Base-by-base conservation (phyloP, 352 stramenopile species). In the Phytopythium sindhum region DNA sequence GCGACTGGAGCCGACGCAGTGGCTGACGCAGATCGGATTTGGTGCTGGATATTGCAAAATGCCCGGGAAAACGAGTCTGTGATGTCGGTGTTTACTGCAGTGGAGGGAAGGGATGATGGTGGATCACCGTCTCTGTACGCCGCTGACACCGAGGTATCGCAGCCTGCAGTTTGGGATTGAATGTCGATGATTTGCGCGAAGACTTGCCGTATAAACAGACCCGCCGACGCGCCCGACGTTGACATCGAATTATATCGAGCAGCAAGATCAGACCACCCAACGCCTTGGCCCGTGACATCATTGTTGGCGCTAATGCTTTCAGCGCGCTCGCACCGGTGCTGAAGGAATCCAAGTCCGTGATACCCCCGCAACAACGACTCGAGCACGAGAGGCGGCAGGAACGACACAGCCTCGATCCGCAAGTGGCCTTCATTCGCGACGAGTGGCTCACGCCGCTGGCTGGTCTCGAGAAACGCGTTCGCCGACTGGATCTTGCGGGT, bases 371-470 rank as follows among this genome's bases (percentile, higher is more conserved):
- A 60, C 21, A 92, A 65, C 19, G 84, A 90, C 59, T 90, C 81
- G 15, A 92, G 71, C 11, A 92, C 75, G 24, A 90, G 74, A 11
- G 79, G 73, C 0, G 80, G 80, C 2, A 92, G 44, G 60, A 85
- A 88, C 5, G 81, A 81, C 37, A 73, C 80, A 26, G 81, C 81
- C 67, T 90, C 84, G 4, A 86, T 80, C 1, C 81, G 78, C 8
- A 92, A 60, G 57, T 90, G 80, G 1, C 78, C 78, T 67, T 92
- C 84, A 33, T 81, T 77, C 6, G 74, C 87, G 15, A 92, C 77
- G 4, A 81, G 60, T 14, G 65, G 70, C 48, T 90, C 81, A 24
- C 84, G 81, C 17, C 70, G 64, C 21, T 61, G 65, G 26, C 66
- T 89, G 24, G 69, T 74, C 37, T 88, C 75, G 24, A 92, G 66